A percentile compares a stretch with the other conserved stretches of the same genome.
phyloP scores from a whole-genome alignment of 2,329 filamentous ascomycete species.

The Torrubiella hemipterigena region DNA sequence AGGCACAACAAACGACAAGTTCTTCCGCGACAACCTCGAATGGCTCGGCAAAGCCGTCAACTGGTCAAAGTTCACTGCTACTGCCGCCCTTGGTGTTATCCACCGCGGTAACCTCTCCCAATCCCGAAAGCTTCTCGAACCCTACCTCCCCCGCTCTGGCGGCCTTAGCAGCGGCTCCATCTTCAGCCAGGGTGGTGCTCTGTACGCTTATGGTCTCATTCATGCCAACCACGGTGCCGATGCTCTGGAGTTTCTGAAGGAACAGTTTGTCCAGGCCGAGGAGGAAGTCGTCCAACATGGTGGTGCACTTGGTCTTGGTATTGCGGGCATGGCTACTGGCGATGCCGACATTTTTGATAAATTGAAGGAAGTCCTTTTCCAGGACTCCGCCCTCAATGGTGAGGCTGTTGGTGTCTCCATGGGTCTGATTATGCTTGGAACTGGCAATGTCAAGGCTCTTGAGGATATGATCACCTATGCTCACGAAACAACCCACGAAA shows the following conservation, averaged over 20 bases:
- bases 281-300: constrained; percentile 96
- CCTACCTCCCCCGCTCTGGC: constrained; percentile 74
- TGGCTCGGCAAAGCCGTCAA: constrained; percentile 98
- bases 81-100: constrained; percentile 89
- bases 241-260: constrained; percentile 68
- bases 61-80: constrained; percentile 99
- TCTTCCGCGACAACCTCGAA: constrained; percentile 95
- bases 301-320: constrained; percentile 85
- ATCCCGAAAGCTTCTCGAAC: constrained; percentile 83
- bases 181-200: constrained; percentile 89
- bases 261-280: constrained; percentile 61
- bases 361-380: constrained; percentile 77
- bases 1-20: constrained; percentile 94
- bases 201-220: constrained; percentile 91
- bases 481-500: constrained; percentile 96
- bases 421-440: constrained; percentile 96
- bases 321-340: constrained; percentile 94
- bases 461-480: constrained; percentile 98
- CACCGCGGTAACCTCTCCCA: constrained; percentile 92
- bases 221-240: constrained; percentile 95
- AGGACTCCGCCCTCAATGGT: constrained; percentile 90
- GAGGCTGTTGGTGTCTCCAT: constrained; percentile 93
- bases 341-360: constrained; percentile 85
- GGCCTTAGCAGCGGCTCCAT: constrained; percentile 71
- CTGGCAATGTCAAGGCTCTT: constrained; percentile 85